A percentile compares a stretch with the other conserved stretches of the same genome.
These are phyloP conservation scores for Sistotremastrum niveocremeum DNA, from an alignment of 768 basidiomycete genomes.

Conservation along the genomic window DNA sequence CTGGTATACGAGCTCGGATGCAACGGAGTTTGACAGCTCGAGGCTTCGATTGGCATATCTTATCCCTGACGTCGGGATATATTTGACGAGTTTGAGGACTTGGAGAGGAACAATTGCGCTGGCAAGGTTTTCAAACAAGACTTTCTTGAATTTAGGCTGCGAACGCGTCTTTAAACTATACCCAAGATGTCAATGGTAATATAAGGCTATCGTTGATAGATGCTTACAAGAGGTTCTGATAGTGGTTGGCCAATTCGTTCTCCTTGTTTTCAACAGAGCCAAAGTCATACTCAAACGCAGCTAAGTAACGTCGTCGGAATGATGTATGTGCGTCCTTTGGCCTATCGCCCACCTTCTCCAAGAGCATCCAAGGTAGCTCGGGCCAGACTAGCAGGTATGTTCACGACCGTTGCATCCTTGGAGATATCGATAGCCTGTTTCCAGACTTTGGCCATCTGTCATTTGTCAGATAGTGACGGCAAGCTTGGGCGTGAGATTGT, in stretches of 20 bases:
- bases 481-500: not conserved
- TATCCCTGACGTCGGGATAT: no score
- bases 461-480: no score
- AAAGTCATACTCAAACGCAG: conserved; percentile 37
- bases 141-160: no score
- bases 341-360: conserved; percentile 25
- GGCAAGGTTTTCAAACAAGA: no score
- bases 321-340: not conserved
- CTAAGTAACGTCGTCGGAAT: not conserved
- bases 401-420: conserved; percentile 7
- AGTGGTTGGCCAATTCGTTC: conserved; percentile 41
- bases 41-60: no score
- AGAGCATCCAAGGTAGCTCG: conserved; percentile 38
- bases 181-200: no score
- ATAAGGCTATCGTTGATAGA: no score
- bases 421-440: not conserved
- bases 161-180: no score
- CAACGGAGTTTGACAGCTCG: no score
- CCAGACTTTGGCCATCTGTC: not conserved
- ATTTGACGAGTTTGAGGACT: no score
- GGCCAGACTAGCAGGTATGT: conserved; percentile 21
- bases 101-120: no score
- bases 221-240: conserved; percentile 25
- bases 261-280: conserved; percentile 34
- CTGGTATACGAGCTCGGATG: no score